A percentile compares a stretch with the other conserved stretches of the same genome.
Evolutionary conservation across 73 alveolate species (phyloP).

Genomic region (Tetrahymena thermophila): DNA sequence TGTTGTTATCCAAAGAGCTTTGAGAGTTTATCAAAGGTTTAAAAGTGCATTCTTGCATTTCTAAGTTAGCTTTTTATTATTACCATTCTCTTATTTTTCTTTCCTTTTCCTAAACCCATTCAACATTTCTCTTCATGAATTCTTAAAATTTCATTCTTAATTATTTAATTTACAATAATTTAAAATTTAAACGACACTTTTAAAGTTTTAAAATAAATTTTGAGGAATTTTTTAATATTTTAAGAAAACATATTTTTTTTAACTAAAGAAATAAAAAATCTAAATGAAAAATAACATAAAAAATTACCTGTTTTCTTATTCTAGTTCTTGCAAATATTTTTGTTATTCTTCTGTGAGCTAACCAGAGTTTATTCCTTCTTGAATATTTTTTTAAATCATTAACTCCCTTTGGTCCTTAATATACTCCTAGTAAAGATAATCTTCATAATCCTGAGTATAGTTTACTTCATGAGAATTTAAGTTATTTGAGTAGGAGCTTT

Average conservation of each 20-base stretch:
- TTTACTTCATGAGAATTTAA: background rate
- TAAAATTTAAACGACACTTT: too few relatives aligned
- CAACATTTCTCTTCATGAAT: background rate
- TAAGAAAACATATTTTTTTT: too few relatives aligned
- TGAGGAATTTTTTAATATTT: too few relatives aligned
- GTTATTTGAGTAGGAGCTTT: background rate
- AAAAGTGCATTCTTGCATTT: background rate
- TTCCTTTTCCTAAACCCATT: background rate
- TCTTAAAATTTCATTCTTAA: background rate
- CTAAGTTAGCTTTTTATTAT: background rate
- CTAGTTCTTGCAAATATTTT: background rate
- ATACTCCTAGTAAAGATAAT: background rate
- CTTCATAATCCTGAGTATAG: background rate
- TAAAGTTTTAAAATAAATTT: background rate
- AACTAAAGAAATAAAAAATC: too few relatives aligned
- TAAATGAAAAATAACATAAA: too few relatives aligned
- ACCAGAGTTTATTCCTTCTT: background rate
- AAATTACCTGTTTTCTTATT: background rate
- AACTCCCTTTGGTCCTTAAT: background rate
- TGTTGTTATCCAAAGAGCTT: background rate
- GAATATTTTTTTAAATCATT: background rate
- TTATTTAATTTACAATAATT: background rate
- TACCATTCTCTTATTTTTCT: background rate
- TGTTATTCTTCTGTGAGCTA: background rate
- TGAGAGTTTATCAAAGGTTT: background rate